A percentile compares a stretch with the other conserved stretches of the same genome.
These are phyloP conservation scores for Phytopythium boreale DNA, from an alignment of 352 stramenopile species.

Conservation along the genomic window DNA sequence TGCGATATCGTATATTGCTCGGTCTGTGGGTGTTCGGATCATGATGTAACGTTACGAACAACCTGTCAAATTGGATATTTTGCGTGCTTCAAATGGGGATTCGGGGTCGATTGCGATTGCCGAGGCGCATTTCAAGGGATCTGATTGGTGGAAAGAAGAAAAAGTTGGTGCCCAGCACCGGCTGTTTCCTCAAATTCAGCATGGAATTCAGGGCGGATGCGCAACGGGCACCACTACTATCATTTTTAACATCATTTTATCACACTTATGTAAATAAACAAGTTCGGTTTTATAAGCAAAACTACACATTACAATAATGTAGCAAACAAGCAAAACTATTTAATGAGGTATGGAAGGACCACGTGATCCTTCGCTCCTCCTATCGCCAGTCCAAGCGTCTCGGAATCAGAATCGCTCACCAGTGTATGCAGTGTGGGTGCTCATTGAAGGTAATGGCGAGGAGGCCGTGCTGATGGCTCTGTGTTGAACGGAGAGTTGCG, in stretches of 20 bases:
- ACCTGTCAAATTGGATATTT: background rate
- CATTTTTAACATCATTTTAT: background rate
- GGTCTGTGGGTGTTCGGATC: background rate
- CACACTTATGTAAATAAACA: too few relatives aligned
- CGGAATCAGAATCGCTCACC: background rate
- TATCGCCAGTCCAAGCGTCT: background rate
- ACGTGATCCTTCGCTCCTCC: too few relatives aligned
- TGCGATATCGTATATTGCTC: background rate
- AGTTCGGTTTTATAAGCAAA: too few relatives aligned
- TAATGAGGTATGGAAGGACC: too few relatives aligned
- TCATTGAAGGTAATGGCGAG: too few relatives aligned
- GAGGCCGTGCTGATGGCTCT: too few relatives aligned
- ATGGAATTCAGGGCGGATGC: background rate
- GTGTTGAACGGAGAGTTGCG: too few relatives aligned
- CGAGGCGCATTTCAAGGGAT: background rate
- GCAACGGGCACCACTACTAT: too few relatives aligned
- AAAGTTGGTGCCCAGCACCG: background rate
- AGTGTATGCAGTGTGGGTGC: background rate
- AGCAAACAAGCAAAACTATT: too few relatives aligned
- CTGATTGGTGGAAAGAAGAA: background rate
- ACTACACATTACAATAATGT: too few relatives aligned
- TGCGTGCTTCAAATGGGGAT: background rate
- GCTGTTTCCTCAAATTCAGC: slow-evolving; percentile 4
- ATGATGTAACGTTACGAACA: background rate
- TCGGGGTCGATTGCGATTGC: background rate